These are phyloP conservation scores for Phyllostachys edulis DNA, from an alignment of 176 grass and related monocot genomes.

Conservation along the genomic window DNA sequence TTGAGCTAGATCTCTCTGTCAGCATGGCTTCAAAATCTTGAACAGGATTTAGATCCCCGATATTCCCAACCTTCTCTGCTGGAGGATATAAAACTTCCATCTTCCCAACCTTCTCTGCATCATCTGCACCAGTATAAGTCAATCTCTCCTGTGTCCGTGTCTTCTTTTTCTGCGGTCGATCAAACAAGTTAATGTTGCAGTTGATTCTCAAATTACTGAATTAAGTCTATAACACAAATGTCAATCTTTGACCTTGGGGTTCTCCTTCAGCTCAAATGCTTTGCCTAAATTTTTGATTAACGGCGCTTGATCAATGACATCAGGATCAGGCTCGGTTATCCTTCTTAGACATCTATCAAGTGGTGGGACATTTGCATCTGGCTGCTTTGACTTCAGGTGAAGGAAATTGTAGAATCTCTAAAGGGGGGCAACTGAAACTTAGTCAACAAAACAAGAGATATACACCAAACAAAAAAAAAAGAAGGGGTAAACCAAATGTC, in stretches of 20 bases:
- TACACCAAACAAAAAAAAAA: neutral
- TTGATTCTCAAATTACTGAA: conserved; percentile 13
- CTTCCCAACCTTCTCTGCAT: conserved; percentile 33
- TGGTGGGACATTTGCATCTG: conserved; percentile 68
- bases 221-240: conserved; percentile 14
- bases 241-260: conserved; percentile 65
- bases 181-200: conserved; percentile 14
- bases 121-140: conserved; percentile 34
- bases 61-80: conserved; percentile 41
- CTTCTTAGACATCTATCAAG: conserved; percentile 65
- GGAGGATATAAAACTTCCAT: conserved; percentile 44
- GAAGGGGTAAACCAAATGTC: neutral
- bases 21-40: conserved; percentile 93
- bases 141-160: conserved; percentile 38
- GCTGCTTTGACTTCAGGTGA: conserved; percentile 79
- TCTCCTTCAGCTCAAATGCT: conserved; percentile 75
- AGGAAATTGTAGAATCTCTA: conserved; percentile 89
- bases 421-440: conserved; percentile 14
- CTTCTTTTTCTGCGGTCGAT: conserved; percentile 56
- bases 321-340: conserved; percentile 64
- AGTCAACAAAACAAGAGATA: conserved; percentile 24
- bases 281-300: conserved; percentile 58
- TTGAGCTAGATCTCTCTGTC: conserved; percentile 68
- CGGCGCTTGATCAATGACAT: conserved; percentile 45
- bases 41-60: conserved; percentile 69